Evolutionary conservation across 257 asterid genomes (phyloP).

Genomic region (Solanum neorickii): DNA sequence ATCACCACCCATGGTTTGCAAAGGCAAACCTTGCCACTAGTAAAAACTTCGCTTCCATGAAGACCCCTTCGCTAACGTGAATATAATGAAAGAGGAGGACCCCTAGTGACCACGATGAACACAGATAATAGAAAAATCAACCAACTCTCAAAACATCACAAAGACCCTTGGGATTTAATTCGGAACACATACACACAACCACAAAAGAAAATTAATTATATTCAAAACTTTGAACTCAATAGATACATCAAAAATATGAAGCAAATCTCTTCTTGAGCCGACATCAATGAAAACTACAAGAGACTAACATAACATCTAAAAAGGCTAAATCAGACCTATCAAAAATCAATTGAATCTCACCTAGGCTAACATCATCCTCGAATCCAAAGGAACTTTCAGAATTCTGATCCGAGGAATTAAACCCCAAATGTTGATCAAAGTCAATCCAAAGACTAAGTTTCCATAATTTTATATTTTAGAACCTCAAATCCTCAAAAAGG

Average conservation of each 20-base stretch:
- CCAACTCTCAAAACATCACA: background rate
- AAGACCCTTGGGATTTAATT: background rate
- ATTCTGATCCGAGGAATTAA: too few relatives aligned
- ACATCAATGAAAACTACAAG: background rate
- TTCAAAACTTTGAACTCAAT: background rate
- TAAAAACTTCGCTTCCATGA: fast-evolving
- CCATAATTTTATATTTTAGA: too few relatives aligned
- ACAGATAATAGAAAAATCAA: background rate
- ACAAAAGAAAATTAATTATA: background rate
- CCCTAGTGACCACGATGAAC: background rate
- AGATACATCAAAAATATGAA: too few relatives aligned
- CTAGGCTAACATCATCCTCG: background rate
- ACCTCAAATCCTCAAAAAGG: background rate
- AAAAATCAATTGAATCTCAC: background rate
- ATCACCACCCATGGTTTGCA: background rate
- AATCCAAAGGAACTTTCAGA: too few relatives aligned
- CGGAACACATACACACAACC: background rate
- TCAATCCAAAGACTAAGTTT: background rate
- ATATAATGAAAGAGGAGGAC: background rate
- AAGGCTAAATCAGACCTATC: background rate
- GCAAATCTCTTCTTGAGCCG: background rate
- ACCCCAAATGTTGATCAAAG: background rate
- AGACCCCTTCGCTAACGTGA: background rate
- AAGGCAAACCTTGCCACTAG: background rate
- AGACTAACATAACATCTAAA: background rate